phyloP scores from a whole-genome alignment of 1,139 yeast genomes.

The Blastobotrys buckinghamii region DNA sequence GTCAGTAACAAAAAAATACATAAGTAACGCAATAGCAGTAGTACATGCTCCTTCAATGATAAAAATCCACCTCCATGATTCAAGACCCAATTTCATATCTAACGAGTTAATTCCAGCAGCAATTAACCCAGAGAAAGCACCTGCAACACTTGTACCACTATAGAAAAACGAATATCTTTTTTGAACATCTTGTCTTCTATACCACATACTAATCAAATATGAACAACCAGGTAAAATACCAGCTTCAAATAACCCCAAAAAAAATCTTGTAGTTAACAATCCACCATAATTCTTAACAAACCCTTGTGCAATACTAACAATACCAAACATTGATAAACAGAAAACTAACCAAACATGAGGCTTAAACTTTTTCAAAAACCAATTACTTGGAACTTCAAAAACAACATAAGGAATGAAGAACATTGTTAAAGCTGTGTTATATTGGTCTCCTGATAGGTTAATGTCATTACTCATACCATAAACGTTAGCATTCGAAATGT shows the following conservation, averaged over 20 bases:
- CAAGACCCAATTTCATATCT: constrained; percentile 43
- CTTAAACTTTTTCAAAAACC: constrained; percentile 48
- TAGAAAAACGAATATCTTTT: constrained; percentile 64
- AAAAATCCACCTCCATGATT: constrained; percentile 71
- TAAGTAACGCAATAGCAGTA: constrained; percentile 52
- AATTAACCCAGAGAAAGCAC: constrained; percentile 77
- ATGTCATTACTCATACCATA: constrained; percentile 44
- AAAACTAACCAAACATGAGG: constrained; percentile 62
- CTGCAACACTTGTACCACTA: constrained; percentile 64
- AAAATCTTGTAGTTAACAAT: constrained; percentile 54
- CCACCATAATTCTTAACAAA: constrained; percentile 54
- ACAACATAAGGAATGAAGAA: constrained; percentile 69
- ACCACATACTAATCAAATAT: constrained; percentile 52
- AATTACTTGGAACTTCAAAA: constrained; percentile 64
- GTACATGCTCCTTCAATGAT: constrained; percentile 70
- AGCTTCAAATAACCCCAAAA: constrained; percentile 60
- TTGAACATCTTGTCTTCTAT: constrained; percentile 57
- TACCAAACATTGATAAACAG: constrained; percentile 57
- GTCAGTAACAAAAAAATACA: constrained; percentile 64
- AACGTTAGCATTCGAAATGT: constrained; percentile 66
- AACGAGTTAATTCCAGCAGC: constrained; percentile 54
- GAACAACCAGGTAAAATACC: constrained; percentile 72
- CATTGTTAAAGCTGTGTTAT: constrained; percentile 53
- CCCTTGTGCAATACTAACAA: constrained; percentile 60
- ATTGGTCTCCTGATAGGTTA: constrained; percentile 35